Conservation (phyloP, 1,284 basidiomycete species). For the Trichosporon inkin region DNA sequence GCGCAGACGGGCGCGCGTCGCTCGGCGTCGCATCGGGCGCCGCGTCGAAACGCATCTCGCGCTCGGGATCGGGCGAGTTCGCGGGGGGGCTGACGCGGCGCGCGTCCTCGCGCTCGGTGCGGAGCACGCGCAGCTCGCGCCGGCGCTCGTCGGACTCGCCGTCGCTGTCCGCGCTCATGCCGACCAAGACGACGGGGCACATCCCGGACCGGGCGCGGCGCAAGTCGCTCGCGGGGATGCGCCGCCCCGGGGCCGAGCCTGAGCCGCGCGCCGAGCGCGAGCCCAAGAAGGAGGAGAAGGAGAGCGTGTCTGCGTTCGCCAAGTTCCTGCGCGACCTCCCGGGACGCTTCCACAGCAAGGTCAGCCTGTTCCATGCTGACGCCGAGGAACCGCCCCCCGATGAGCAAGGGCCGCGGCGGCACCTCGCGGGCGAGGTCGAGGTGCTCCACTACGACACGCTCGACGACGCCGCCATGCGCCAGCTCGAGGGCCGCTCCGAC, state of each 20-base stretch:
- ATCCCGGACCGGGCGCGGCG: neutral
- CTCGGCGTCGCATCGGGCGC: neutral
- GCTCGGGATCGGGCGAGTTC: too few relatives aligned
- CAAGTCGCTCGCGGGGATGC: neutral
- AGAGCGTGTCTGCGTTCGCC: conserved; percentile 20
- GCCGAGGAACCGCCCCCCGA: neutral
- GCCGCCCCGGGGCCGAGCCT: neutral
- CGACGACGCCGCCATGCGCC: conserved; percentile 49
- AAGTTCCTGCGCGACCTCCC: conserved; percentile 40
- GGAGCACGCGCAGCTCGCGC: neutral
- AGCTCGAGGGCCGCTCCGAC: conserved; percentile 46
- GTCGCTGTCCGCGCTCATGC: neutral
- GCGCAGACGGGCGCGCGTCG: neutral
- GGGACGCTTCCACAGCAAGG: conserved; percentile 30
- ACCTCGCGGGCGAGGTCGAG: conserved; percentile 44
- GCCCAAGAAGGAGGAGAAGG: neutral
- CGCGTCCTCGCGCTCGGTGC: conserved; percentile 2
- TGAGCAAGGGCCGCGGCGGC: conserved; percentile 16
- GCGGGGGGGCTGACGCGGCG: conserved; percentile 1
- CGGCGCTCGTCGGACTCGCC: neutral
- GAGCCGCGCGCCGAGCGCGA: neutral
- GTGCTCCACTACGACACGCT: conserved; percentile 50
- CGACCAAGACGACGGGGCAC: neutral
- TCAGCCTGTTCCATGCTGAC: conserved; percentile 16
- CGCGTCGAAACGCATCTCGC: too few relatives aligned